These are phyloP conservation scores for Leishmania aethiopica DNA, from an alignment of 208 protist species.

Conservation along the genomic window DNA sequence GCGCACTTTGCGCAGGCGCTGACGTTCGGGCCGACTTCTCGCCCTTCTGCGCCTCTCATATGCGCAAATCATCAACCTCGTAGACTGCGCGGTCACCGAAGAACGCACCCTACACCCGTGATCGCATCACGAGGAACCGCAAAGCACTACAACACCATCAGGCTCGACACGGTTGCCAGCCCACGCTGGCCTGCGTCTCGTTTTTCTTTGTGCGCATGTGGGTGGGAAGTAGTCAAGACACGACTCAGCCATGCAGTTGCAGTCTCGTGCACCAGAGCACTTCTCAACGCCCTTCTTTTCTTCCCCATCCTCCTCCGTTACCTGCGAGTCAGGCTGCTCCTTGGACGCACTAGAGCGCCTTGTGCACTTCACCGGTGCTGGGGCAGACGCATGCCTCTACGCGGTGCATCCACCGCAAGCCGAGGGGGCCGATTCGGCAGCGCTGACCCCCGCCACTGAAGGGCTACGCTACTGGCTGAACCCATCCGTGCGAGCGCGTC, in stretches of 20 bases:
- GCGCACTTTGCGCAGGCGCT: neutral
- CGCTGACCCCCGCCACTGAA: constrained; percentile 1
- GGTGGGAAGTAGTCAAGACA: neutral
- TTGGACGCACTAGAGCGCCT: constrained; percentile 39
- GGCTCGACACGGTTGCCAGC: neutral
- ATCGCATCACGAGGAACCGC: neutral
- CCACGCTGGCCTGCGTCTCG: neutral
- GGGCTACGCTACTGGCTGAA: constrained; percentile 47
- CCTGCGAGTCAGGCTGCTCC: constrained; percentile 10
- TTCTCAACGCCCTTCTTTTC: neutral
- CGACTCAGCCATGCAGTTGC: constrained; percentile 2
- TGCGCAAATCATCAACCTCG: neutral
- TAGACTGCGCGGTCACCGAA: neutral
- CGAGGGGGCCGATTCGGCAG: neutral
- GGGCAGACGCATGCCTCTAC: constrained; percentile 34
- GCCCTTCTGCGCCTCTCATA: neutral
- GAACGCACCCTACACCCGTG: neutral
- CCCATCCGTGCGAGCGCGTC: constrained; percentile 35
- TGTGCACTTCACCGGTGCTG: constrained; percentile 31
- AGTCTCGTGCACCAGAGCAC: neutral
- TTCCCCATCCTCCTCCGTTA: neutral
- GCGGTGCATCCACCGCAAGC: neutral
- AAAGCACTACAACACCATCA: neutral
- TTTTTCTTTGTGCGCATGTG: neutral
- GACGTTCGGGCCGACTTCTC: neutral